A percentile compares a stretch with the other conserved stretches of the same genome.
Evolutionary conservation across 2,329 filamentous ascomycete genomes (phyloP).

Genomic region (Cladophialophora yegresii): DNA sequence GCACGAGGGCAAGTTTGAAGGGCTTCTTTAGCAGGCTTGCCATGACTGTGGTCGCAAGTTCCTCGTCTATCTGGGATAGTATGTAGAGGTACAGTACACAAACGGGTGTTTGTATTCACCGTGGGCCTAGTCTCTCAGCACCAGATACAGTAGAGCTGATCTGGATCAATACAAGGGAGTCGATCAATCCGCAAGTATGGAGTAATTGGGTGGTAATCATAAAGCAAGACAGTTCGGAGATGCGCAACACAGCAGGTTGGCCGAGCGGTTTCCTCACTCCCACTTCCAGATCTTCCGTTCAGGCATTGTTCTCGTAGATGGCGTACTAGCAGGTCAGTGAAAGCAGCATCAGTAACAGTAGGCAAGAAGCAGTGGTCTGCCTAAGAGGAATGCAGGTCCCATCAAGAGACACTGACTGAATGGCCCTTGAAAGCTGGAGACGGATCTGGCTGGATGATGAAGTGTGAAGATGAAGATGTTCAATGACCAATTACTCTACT

Average conservation of each 20-base stretch:
- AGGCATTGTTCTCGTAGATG: background rate
- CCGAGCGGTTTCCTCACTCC: background rate
- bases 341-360: background rate
- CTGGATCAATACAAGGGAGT: background rate
- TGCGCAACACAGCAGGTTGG: slow-evolving; percentile 1
- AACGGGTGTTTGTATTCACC: background rate
- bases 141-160: background rate
- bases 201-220: too few species aligned
- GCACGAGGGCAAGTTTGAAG: slow-evolving; percentile 77
- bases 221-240: background rate
- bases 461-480: background rate
- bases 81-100: background rate
- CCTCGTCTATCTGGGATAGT: background rate
- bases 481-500: background rate
- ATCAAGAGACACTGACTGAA: background rate
- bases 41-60: slow-evolving; percentile 43
- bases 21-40: slow-evolving; percentile 68
- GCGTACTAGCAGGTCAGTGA: background rate
- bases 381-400: background rate
- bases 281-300: background rate
- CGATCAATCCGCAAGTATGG: background rate
- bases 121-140: background rate
- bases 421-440: background rate
- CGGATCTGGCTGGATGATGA: background rate
- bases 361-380: background rate